phyloP scores from a whole-genome alignment of 2,329 filamentous ascomycete genomes.

The Knoxdaviesia capensis region DNA sequence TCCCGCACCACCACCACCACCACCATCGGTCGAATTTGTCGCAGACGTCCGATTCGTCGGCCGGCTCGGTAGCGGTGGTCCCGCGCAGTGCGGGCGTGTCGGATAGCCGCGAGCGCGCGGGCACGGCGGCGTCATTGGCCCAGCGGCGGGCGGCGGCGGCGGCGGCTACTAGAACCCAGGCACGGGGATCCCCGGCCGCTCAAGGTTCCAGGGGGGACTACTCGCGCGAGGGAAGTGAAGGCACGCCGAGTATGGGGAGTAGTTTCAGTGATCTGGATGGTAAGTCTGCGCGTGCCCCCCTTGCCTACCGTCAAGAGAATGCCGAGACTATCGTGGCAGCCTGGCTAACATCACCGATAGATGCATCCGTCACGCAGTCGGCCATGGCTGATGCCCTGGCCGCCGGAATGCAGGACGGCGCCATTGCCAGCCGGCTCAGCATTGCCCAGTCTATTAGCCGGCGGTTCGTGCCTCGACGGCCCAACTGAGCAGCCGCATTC shows the following conservation, averaged over 20 bases:
- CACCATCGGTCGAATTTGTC: conserved; percentile 22
- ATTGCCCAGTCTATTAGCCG: conserved; percentile 5
- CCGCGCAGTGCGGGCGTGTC: no score
- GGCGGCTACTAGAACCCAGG: no score
- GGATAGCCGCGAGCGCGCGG: no score
- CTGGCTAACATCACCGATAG: conserved; percentile 17
- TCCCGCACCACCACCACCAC: not conserved
- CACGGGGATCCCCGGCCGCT: no score
- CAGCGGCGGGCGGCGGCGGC: no score
- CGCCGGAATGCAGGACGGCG: conserved; percentile 46
- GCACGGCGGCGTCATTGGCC: no score
- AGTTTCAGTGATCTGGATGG: conserved; percentile 75
- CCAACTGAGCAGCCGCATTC: not conserved
- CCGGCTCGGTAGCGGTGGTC: conserved; percentile 20
- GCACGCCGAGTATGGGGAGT: conserved; percentile 63
- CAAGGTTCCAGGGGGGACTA: no score
- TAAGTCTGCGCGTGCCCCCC: conserved; percentile 11
- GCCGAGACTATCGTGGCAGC: no score
- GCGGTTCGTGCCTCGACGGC: conserved; percentile 3
- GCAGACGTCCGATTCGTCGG: conserved; percentile 43
- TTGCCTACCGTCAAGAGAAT: no score
- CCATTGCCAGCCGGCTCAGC: conserved; percentile 26
- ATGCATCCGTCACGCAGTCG: conserved; percentile 63
- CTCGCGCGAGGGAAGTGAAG: conserved; percentile 40
- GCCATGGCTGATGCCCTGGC: conserved; percentile 61